These are phyloP conservation scores for Magnusiomyces suaveolens DNA, from an alignment of 1,139 yeast species.

Conservation along the genomic window DNA sequence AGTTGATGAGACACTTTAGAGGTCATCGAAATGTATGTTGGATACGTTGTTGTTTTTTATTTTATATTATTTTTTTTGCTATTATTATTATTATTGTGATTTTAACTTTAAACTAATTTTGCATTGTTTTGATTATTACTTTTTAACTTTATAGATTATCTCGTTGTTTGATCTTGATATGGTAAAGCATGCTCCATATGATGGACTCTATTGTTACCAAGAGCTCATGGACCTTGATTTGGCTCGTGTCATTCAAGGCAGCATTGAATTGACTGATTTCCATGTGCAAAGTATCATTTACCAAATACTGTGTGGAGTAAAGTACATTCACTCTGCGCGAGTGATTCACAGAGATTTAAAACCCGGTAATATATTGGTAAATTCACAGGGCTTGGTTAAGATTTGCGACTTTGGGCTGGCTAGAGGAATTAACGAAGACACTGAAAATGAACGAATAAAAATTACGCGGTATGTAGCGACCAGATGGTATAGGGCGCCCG, in stretches of 20 bases:
- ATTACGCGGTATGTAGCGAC: conserved; percentile 90
- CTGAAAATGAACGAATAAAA: conserved; percentile 33
- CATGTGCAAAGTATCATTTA: conserved; percentile 69
- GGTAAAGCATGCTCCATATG: conserved; percentile 54
- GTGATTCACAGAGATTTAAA: conserved; percentile 79
- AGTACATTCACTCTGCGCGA: conserved; percentile 69
- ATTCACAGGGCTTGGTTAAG: conserved; percentile 58
- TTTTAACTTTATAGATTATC: conserved; percentile 40
- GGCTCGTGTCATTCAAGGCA: conserved; percentile 63
- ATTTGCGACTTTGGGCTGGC: conserved; percentile 89
- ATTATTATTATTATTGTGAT: not conserved
- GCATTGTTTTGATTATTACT: not conserved
- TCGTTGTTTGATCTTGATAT: conserved; percentile 65
- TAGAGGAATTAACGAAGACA: conserved; percentile 45
- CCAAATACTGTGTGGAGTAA: conserved; percentile 70
- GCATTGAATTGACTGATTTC: conserved; percentile 63
- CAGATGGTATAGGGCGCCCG: conserved; percentile 94
- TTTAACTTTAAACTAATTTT: too few species aligned
- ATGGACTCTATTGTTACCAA: conserved; percentile 77
- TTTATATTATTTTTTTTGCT: not conserved
- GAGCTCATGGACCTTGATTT: conserved; percentile 77
- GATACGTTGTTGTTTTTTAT: not conserved
- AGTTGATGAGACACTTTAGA: conserved; percentile 64
- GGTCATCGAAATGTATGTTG: conserved; percentile 61
- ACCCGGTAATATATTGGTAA: conserved; percentile 76